Conservation (phyloP, 805 yeast genomes). For the Pichia phayaonensis region DNA sequence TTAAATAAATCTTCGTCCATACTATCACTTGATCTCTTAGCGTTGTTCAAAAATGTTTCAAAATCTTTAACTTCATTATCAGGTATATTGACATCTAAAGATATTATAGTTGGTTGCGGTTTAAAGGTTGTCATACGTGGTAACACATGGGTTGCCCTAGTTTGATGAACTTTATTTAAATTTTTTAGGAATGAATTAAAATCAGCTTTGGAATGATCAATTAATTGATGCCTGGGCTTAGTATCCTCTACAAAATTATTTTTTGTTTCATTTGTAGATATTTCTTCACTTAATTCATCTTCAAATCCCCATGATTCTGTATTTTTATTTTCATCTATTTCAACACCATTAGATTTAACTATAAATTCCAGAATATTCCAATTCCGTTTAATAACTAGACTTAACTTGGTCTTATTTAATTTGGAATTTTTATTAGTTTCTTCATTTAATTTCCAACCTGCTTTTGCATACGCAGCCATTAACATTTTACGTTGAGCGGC, state of each 20-base stretch:
- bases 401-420: neutral
- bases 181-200: slow-evolving; percentile 20
- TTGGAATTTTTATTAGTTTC: neutral
- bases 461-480: slow-evolving; percentile 4
- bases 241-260: neutral
- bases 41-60: slow-evolving; percentile 36
- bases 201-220: slow-evolving; percentile 1
- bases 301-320: slow-evolving; percentile 3
- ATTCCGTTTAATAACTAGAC: slow-evolving; percentile 16
- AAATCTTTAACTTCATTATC: slow-evolving; percentile 20
- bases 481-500: slow-evolving; percentile 1
- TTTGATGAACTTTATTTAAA: slow-evolving; percentile 18
- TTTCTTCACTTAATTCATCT: neutral
- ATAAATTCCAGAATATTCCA: slow-evolving; percentile 11
- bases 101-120: slow-evolving; percentile 14
- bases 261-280: neutral
- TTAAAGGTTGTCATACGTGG: slow-evolving; percentile 23
- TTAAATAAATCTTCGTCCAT: slow-evolving; percentile 40
- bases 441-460: neutral
- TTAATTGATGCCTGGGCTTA: neutral
- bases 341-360: slow-evolving; percentile 1
- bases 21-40: slow-evolving; percentile 33
- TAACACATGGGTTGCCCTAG: slow-evolving; percentile 9
- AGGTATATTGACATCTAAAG: neutral
- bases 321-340: neutral